Evolutionary conservation across 495 filamentous ascomycete genomes (phyloP).

Genomic region (Lichina pygmaea): DNA sequence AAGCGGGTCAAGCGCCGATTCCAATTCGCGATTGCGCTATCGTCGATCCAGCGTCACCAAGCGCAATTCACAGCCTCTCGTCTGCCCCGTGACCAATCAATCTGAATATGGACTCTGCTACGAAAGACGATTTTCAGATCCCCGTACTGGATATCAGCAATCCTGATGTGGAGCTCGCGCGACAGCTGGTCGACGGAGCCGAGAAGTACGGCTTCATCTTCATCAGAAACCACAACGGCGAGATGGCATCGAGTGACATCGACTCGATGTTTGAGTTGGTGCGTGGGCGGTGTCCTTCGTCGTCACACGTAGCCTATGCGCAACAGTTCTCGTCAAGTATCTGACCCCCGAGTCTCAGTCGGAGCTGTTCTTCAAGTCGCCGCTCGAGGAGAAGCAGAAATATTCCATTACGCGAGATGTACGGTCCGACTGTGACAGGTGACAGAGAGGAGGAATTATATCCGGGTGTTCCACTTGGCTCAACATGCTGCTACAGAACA

Average conservation of each 20-base stretch:
- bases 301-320: background rate
- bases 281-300: conserved; percentile 3
- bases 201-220: conserved; percentile 71
- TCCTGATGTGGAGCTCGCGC: conserved; percentile 23
- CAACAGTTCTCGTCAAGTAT: background rate
- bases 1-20: too few relatives aligned
- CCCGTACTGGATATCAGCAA: conserved; percentile 59
- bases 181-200: conserved; percentile 52
- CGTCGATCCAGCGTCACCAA: too few relatives aligned
- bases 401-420: conserved; percentile 47
- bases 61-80: background rate
- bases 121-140: conserved; percentile 21
- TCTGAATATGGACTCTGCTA: conserved; percentile 9
- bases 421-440: background rate
- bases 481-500: conserved; percentile 26
- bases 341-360: background rate
- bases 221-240: conserved; percentile 40
- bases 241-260: conserved; percentile 40
- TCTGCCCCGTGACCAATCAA: background rate
- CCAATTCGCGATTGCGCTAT: too few relatives aligned
- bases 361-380: conserved; percentile 38
- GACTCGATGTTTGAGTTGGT: conserved; percentile 55
- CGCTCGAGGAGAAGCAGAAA: conserved; percentile 39
- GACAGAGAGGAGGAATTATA: background rate
- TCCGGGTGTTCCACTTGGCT: background rate